Percentiles rank a stretch among this genome's conserved stretches.
These are phyloP conservation scores for Fusarium irregulare DNA, from an alignment of 2,329 filamentous ascomycete genomes.

Conservation along the genomic window DNA sequence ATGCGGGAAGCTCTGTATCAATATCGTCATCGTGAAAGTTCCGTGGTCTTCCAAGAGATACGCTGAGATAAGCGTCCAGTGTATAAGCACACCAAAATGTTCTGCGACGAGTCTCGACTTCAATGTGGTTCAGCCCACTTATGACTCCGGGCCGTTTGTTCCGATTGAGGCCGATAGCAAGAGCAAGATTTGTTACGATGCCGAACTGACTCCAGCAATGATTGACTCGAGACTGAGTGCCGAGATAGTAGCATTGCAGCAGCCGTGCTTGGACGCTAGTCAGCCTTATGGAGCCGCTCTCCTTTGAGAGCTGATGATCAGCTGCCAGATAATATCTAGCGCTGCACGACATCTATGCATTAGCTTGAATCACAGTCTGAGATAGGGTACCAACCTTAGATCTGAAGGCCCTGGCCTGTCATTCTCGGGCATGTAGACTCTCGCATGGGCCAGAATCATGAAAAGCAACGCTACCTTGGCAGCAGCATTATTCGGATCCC, in stretches of 20 bases:
- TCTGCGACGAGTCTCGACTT: constrained; percentile 39
- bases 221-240: constrained; percentile 59
- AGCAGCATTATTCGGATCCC: constrained; percentile 35
- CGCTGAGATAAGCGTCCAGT: constrained; percentile 41
- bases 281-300: constrained; percentile 53
- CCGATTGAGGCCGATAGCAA: constrained; percentile 50
- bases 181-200: constrained; percentile 53
- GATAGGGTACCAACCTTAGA: constrained; percentile 22
- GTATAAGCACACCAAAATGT: constrained; percentile 46
- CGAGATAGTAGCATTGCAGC: constrained; percentile 57
- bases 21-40: constrained; percentile 45
- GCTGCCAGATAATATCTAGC: constrained; percentile 46
- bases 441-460: constrained; percentile 63
- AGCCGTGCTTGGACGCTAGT: constrained; percentile 57
- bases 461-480: constrained; percentile 59
- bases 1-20: constrained; percentile 40
- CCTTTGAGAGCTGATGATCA: constrained; percentile 53
- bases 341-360: neutral
- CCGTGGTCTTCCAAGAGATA: constrained; percentile 39
- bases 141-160: constrained; percentile 24
- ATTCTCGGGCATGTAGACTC: constrained; percentile 52
- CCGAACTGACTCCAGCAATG: constrained; percentile 61
- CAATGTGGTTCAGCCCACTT: constrained; percentile 34
- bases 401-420: constrained; percentile 43
- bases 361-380: accelerated